Percentiles rank a stretch among this genome's conserved stretches.
Evolutionary conservation across 1,284 basidiomycete genomes (phyloP).

Genomic region (Tetrapyrgos nigripes): DNA sequence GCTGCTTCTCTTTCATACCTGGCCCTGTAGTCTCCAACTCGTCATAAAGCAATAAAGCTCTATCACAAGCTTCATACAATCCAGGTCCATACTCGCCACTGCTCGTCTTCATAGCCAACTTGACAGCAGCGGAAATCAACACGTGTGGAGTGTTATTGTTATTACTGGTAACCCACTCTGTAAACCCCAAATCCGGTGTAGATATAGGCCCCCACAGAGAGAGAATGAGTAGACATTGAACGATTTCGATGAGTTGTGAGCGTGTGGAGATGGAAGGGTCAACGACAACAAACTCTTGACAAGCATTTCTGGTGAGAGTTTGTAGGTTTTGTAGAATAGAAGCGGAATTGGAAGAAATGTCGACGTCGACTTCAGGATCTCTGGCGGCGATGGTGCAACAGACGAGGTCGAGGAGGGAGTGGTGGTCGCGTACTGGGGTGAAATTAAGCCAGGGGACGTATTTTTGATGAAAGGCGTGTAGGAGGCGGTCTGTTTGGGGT

Average conservation of each 20-base stretch:
- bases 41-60: conserved; percentile 6
- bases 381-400: conserved; percentile 26
- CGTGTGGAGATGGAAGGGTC: conserved; percentile 7
- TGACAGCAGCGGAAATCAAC: conserved; percentile 9
- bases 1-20: conserved; percentile 1
- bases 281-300: conserved; percentile 13
- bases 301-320: conserved; percentile 8
- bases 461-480: conserved; percentile 11
- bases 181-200: too few relatives aligned
- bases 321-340: conserved; percentile 7
- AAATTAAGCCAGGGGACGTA: conserved; percentile 31
- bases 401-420: conserved; percentile 23
- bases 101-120: conserved; percentile 11
- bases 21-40: neutral
- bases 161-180: too few relatives aligned
- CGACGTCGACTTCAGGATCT: conserved; percentile 21
- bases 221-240: conserved; percentile 17
- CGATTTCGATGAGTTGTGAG: conserved; percentile 9
- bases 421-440: conserved; percentile 17
- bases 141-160: conserved; percentile 8
- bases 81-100: conserved; percentile 19
- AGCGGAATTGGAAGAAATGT: neutral
- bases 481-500: conserved; percentile 11
- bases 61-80: conserved; percentile 15
- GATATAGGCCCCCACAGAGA: conserved; percentile 15